Conservation (phyloP, 768 basidiomycete genomes). For the Clathrus columnatus region DNA sequence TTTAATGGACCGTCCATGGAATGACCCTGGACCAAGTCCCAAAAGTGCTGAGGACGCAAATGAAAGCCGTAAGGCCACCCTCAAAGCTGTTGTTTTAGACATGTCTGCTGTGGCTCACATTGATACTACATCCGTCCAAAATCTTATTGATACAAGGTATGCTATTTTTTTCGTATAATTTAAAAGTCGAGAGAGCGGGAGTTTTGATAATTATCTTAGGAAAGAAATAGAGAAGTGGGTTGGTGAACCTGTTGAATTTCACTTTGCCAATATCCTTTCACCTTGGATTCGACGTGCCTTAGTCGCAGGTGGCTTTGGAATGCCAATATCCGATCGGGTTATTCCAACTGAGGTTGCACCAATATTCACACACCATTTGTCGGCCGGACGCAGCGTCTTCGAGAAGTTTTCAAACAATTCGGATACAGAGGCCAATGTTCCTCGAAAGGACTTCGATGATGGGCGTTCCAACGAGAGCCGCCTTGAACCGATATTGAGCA, state of each 20-base stretch:
- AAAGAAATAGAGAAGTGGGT: conserved; percentile 84
- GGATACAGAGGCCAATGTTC: conserved; percentile 13
- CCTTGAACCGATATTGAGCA: conserved; percentile 13
- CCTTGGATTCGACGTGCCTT: conserved; percentile 91
- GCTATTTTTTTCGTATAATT: neutral
- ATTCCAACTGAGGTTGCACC: conserved; percentile 60
- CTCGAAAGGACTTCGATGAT: conserved; percentile 20
- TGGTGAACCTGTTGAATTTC: conserved; percentile 77
- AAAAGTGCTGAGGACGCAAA: conserved; percentile 38
- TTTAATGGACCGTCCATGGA: conserved; percentile 81
- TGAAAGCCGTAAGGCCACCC: conserved; percentile 49
- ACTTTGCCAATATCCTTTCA: conserved; percentile 86
- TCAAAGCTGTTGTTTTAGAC: conserved; percentile 87
- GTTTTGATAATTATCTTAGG: conserved; percentile 24
- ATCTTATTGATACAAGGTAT: conserved; percentile 66
- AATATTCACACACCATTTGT: conserved; percentile 52
- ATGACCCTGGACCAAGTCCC: conserved; percentile 71
- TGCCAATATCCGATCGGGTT: conserved; percentile 38
- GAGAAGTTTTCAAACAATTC: conserved; percentile 11
- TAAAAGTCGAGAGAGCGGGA: neutral
- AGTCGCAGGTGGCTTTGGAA: conserved; percentile 85
- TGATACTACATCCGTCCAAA: conserved; percentile 87
- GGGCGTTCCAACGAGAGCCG: conserved; percentile 13
- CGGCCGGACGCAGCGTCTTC: conserved; percentile 9
- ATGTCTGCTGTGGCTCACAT: conserved; percentile 81